Evolutionary conservation across 768 basidiomycete species (phyloP).

Genomic region (Tephrocybe rancida): DNA sequence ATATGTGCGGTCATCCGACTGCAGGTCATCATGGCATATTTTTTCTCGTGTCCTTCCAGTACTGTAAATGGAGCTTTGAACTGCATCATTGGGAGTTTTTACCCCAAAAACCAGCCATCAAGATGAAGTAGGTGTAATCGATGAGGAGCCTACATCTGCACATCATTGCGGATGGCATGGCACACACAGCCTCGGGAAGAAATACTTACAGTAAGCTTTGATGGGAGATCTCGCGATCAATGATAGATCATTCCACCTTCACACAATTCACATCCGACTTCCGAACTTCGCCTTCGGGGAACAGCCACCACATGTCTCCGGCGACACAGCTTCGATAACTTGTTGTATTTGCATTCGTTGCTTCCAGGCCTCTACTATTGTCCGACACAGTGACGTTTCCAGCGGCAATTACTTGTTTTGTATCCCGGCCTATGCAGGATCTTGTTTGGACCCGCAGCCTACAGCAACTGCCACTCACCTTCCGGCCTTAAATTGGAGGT

Average conservation of each 20-base stretch:
- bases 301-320: conserved; percentile 14
- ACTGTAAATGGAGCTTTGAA: conserved; percentile 2
- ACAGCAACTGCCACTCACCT: background rate
- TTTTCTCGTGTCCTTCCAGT: background rate
- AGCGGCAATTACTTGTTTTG: background rate
- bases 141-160: background rate
- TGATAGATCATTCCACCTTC: conserved; percentile 19
- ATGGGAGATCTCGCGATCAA: conserved; percentile 13
- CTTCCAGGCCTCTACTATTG: conserved; percentile 2
- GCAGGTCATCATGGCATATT: conserved; percentile 4
- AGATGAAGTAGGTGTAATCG: conserved; percentile 3
- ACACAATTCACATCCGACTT: conserved; percentile 8
- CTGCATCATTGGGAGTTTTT: background rate
- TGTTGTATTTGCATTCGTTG: conserved; percentile 8
- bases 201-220: conserved; percentile 11
- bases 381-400: background rate
- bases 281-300: conserved; percentile 8
- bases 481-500: conserved; percentile 5
- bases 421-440: background rate
- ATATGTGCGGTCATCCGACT: conserved; percentile 11
- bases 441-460: background rate
- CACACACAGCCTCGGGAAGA: conserved; percentile 11
- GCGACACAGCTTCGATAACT: conserved; percentile 15
- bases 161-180: conserved; percentile 10
- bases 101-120: background rate